Conservation (phyloP, 140 eudicot species). For the Bidens hawaiensis region DNA sequence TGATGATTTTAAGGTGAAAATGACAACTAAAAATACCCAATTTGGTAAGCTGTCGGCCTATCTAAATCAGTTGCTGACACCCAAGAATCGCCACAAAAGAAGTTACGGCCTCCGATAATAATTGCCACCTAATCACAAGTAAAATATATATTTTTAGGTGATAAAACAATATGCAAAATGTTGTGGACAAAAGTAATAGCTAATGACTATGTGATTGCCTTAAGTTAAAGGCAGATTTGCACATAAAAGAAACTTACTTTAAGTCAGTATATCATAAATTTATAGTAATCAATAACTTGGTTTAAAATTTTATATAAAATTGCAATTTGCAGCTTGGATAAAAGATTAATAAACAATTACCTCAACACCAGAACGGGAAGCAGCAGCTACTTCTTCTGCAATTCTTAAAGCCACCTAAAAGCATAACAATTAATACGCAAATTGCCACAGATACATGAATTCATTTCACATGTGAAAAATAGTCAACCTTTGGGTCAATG, state of each 20-base stretch:
- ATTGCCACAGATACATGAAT: constrained; percentile 1
- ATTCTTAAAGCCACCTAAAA: constrained; percentile 80
- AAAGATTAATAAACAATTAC: constrained; percentile 25
- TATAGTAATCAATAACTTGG: too few relatives aligned
- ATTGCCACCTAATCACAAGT: constrained; percentile 65
- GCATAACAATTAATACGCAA: constrained; percentile 9
- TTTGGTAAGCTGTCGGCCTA: too few relatives aligned
- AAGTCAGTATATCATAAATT: too few relatives aligned
- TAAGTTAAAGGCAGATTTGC: neutral
- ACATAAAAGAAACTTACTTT: neutral
- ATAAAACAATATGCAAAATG: constrained; percentile 1
- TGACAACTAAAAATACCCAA: constrained; percentile 47
- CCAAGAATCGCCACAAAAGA: too few relatives aligned
- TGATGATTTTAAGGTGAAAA: neutral
- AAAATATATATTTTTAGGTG: constrained; percentile 1
- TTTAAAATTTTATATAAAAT: too few relatives aligned
- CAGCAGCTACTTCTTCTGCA: constrained; percentile 82
- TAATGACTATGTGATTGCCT: neutral
- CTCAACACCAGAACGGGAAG: constrained; percentile 84
- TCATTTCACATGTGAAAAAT: constrained; percentile 6
- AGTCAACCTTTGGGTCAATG: constrained; percentile 81
- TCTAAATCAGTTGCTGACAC: too few relatives aligned
- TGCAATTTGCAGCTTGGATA: neutral
- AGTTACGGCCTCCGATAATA: constrained; percentile 93
- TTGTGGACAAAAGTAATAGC: neutral